A percentile compares a stretch with the other conserved stretches of the same genome.
Conservation (phyloP, 768 basidiomycete species). For the Mycena venus region DNA sequence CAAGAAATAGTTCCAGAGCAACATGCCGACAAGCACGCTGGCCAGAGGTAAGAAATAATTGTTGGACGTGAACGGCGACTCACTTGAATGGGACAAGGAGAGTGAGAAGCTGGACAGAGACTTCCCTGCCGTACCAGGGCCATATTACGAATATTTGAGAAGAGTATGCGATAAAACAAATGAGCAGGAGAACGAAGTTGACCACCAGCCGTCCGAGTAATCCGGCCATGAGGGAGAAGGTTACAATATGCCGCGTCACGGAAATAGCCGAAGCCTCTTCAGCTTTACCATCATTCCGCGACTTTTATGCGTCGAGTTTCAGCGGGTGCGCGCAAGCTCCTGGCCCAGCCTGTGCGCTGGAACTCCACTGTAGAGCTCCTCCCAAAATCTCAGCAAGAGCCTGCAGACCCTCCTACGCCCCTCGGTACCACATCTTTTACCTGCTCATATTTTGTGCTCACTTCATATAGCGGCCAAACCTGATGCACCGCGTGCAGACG, state of each 20-base stretch:
- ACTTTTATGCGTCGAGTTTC: constrained; percentile 23
- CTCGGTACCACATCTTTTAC: neutral
- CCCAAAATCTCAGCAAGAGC: neutral
- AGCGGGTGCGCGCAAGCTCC: neutral
- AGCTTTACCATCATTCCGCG: neutral
- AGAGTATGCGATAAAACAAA: constrained; percentile 90
- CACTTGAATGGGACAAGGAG: constrained; percentile 95
- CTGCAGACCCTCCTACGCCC: neutral
- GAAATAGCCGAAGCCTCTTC: no score
- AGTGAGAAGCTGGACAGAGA: constrained; percentile 80
- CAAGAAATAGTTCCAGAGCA: constrained; percentile 91
- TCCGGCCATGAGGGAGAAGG: constrained; percentile 47
- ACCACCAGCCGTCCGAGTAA: constrained; percentile 75
- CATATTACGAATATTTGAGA: constrained; percentile 90
- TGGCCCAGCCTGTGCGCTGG: constrained; percentile 22
- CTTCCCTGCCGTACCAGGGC: constrained; percentile 90
- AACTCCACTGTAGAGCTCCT: constrained; percentile 5
- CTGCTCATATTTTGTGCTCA: neutral
- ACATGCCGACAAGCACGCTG: constrained; percentile 80
- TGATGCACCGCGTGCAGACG: neutral
- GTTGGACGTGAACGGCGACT: constrained; percentile 41
- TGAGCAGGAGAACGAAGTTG: constrained; percentile 76
- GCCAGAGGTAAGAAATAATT: constrained; percentile 18
- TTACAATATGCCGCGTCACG: no score
- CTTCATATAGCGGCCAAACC: neutral